Evolutionary conservation across 345 rosid species (phyloP).

Genomic region (Anastatica hierochuntica): DNA sequence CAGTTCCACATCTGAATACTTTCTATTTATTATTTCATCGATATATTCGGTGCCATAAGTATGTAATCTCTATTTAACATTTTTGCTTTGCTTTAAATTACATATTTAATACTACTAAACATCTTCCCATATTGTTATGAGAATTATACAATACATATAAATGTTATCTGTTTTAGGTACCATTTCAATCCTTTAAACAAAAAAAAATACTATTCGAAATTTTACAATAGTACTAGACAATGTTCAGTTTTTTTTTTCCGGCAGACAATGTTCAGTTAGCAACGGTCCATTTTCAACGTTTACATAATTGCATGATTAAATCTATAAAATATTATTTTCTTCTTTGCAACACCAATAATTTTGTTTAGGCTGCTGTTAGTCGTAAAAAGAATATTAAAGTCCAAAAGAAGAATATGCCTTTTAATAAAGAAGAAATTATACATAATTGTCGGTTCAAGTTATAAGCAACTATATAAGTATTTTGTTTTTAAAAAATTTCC

Average conservation of each 20-base stretch:
- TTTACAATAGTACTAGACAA: too few relatives aligned
- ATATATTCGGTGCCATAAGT: conserved; percentile 8
- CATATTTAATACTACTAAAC: not conserved
- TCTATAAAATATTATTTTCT: not conserved
- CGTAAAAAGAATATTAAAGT: not conserved
- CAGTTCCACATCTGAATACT: too few relatives aligned
- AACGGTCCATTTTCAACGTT: not conserved
- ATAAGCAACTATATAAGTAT: too few relatives aligned
- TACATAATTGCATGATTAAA: too few relatives aligned
- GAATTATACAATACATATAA: too few relatives aligned
- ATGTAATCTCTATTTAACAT: not conserved
- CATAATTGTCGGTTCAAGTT: not conserved
- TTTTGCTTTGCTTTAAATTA: not conserved
- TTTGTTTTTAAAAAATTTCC: too few relatives aligned
- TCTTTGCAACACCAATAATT: not conserved
- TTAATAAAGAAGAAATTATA: not conserved
- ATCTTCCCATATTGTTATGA: not conserved
- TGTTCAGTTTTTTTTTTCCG: too few relatives aligned
- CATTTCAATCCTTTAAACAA: too few relatives aligned
- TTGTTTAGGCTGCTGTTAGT: not conserved
- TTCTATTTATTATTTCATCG: conserved; percentile 13
- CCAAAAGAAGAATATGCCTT: not conserved
- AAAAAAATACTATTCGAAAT: too few relatives aligned
- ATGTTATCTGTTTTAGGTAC: too few relatives aligned
- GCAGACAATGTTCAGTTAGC: too few relatives aligned